Evolutionary conservation across 345 rosid genomes (phyloP).

Genomic region (Clausena lansium): DNA sequence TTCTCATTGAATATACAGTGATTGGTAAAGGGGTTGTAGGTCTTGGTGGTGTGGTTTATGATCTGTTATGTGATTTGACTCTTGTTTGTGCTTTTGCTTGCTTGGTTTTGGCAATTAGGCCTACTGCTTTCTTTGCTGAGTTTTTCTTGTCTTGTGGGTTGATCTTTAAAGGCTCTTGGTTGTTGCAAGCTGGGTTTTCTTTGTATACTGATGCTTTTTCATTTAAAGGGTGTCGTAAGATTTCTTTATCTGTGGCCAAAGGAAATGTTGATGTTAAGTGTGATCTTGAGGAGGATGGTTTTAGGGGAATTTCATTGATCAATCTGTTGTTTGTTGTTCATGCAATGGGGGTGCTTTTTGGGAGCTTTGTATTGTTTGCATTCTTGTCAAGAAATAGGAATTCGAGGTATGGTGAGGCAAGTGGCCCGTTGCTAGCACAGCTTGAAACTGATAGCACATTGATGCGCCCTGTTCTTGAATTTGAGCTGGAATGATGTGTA

Average conservation of each 20-base stretch:
- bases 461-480: constrained; percentile 26
- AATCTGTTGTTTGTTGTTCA: constrained; percentile 52
- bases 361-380: constrained; percentile 33
- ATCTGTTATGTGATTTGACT: constrained; percentile 36
- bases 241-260: constrained; percentile 21
- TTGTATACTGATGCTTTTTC: constrained; percentile 47
- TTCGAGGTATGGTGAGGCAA: constrained; percentile 37
- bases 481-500: constrained; percentile 43
- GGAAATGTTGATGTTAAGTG: constrained; percentile 42
- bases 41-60: constrained; percentile 34
- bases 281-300: constrained; percentile 51
- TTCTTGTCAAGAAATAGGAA: constrained; percentile 32
- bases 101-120: constrained; percentile 46
- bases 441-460: constrained; percentile 28
- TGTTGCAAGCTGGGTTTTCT: constrained; percentile 49
- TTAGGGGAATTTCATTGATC: constrained; percentile 54
- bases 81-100: constrained; percentile 49
- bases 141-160: constrained; percentile 42
- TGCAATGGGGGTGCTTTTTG: constrained; percentile 36
- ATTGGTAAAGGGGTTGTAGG: constrained; percentile 44
- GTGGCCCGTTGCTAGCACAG: constrained; percentile 45
- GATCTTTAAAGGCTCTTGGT: constrained; percentile 55
- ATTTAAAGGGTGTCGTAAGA: constrained; percentile 41
- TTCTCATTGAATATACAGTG: constrained; percentile 40
- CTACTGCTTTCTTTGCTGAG: constrained; percentile 49